Evolutionary conservation across 129 eudicot genomes (phyloP).

Genomic region (Flaveria trinervia): DNA sequence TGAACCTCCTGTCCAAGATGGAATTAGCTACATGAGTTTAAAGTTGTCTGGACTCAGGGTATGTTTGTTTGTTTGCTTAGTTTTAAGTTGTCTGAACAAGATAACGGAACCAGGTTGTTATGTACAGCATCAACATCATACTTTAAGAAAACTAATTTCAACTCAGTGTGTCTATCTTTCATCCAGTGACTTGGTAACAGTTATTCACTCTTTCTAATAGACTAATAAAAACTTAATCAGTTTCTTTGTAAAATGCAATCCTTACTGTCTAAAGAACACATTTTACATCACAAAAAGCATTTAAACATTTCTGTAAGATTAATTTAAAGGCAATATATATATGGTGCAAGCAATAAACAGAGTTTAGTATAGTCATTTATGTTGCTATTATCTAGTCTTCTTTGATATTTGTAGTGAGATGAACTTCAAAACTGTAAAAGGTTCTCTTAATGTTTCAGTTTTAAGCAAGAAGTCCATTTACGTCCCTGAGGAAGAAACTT

Average conservation of each 20-base stretch:
- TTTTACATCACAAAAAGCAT: background rate
- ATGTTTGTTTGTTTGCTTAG: too few species aligned
- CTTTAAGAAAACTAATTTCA: background rate
- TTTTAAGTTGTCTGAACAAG: background rate
- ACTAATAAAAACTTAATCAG: background rate
- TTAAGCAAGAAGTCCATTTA: background rate
- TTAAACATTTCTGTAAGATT: background rate
- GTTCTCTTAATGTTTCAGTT: slow-evolving; percentile 8
- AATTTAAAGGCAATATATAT: background rate
- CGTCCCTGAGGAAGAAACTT: background rate
- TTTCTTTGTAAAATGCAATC: background rate
- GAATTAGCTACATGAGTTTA: background rate
- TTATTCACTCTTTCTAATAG: background rate
- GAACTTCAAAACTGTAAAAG: background rate
- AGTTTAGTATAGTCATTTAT: background rate
- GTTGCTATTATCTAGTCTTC: background rate
- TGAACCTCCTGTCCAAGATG: background rate
- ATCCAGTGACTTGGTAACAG: background rate
- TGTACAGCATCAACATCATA: background rate
- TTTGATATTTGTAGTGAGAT: background rate
- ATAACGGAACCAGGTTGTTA: background rate
- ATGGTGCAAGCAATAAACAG: background rate
- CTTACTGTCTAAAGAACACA: background rate
- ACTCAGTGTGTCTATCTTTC: background rate
- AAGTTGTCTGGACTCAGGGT: background rate